Evolutionary conservation across 768 basidiomycete genomes (phyloP).

Genomic region (Punctularia strigosozonata): DNA sequence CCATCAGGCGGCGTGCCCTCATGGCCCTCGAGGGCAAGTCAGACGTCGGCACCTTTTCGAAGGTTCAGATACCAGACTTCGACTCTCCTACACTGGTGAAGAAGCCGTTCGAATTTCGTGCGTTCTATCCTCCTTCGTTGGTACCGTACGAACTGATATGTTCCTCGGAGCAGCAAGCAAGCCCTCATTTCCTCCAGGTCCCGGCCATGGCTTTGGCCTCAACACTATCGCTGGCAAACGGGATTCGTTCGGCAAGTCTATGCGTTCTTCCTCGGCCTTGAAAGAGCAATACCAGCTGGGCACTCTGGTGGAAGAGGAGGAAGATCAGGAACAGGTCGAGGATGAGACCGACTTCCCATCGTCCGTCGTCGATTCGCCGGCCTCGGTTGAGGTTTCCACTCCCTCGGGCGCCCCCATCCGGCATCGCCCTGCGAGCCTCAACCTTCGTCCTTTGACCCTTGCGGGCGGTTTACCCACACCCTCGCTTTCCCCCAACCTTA

Average conservation of each 20-base stretch:
- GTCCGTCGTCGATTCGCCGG: constrained; percentile 2
- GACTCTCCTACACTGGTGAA: constrained; percentile 45
- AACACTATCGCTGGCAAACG: constrained; percentile 47
- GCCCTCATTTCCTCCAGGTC: constrained; percentile 41
- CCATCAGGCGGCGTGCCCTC: constrained; percentile 71
- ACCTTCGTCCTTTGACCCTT: constrained; percentile 62
- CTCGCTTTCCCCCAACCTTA: constrained; percentile 44
- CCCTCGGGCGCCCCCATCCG: constrained; percentile 28
- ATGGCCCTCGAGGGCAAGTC: constrained; percentile 82
- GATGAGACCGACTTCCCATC: constrained; percentile 14
- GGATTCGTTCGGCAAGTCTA: constrained; percentile 69
- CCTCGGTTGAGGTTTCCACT: constrained; percentile 6
- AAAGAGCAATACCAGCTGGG: constrained; percentile 74
- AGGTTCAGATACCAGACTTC: constrained; percentile 78
- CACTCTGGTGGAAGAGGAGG: constrained; percentile 78
- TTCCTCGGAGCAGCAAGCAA: constrained; percentile 44
- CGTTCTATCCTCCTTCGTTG: constrained; percentile 17
- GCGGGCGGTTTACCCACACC: constrained; percentile 15
- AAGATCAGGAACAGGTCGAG: constrained; percentile 63
- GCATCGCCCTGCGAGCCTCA: constrained; percentile 54
- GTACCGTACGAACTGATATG: constrained; percentile 4
- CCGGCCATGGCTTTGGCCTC: constrained; percentile 29
- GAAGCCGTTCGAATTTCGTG: constrained; percentile 54
- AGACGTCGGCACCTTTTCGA: constrained; percentile 48
- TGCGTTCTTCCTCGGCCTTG: constrained; percentile 43